These are phyloP conservation scores for Ambrosia trifida DNA, from an alignment of 129 eudicot genomes.

Conservation along the genomic window DNA sequence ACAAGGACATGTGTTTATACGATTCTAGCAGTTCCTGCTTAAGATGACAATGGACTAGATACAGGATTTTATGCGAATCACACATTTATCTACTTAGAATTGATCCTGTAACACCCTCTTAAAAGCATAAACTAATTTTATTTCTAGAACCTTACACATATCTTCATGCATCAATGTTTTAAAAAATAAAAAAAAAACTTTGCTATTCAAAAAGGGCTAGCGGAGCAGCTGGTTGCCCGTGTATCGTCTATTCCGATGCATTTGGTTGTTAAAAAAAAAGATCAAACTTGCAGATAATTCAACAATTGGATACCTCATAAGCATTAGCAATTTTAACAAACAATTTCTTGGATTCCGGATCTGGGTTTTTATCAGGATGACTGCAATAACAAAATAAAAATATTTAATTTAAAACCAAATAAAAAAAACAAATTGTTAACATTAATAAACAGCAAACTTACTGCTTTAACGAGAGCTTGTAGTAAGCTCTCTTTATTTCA, in stretches of 20 bases:
- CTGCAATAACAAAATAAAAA: conserved; percentile 40
- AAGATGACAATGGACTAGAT: neutral
- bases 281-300: conserved; percentile 3
- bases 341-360: conserved; percentile 86
- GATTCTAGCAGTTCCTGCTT: neutral
- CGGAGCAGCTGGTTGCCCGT: no score
- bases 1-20: neutral
- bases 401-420: conserved; percentile 17
- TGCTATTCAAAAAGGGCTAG: no score
- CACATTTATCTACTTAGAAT: no score
- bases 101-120: no score
- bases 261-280: neutral
- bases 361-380: conserved; percentile 96
- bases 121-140: neutral
- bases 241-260: no score
- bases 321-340: conserved; percentile 97
- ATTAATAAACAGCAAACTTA: conserved; percentile 36
- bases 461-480: conserved; percentile 95
- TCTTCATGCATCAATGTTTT: neutral
- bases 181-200: neutral
- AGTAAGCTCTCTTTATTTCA: conserved; percentile 89
- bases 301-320: conserved; percentile 62
- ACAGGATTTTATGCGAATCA: no score
- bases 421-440: neutral
- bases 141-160: neutral